Percentiles rank a stretch among this genome's conserved stretches.
Conservation (phyloP, 805 yeast species). For the Candida maltosa region DNA sequence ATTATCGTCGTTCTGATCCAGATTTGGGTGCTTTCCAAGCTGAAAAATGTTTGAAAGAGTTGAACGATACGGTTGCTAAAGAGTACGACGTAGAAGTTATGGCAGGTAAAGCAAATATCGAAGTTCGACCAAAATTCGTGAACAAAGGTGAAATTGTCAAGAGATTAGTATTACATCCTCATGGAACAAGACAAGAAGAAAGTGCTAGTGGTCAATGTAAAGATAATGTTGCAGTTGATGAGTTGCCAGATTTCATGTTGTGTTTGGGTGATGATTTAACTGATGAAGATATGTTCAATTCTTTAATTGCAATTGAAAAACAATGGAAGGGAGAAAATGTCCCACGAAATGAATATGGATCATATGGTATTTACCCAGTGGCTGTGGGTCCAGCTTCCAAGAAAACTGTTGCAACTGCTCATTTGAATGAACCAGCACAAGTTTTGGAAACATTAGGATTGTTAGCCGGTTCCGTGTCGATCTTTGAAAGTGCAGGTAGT, state of each 20-base stretch:
- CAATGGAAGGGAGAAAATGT: conserved; percentile 44
- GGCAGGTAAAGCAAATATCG: conserved; percentile 96
- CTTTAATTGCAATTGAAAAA: conserved; percentile 61
- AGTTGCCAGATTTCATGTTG: conserved; percentile 76
- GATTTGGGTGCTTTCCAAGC: conserved; percentile 90
- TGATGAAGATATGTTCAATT: conserved; percentile 95
- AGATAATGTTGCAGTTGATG: conserved; percentile 32
- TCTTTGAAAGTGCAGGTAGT: conserved; percentile 75
- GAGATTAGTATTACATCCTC: conserved; percentile 63
- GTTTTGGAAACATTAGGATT: conserved; percentile 83
- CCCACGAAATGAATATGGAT: conserved; percentile 44
- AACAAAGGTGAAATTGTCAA: conserved; percentile 96
- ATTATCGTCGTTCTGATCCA: conserved; percentile 91
- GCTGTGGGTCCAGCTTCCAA: conserved; percentile 93
- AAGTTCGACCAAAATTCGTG: conserved; percentile 92
- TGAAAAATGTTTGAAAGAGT: conserved; percentile 54
- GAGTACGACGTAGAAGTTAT: conserved; percentile 87
- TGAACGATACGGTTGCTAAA: conserved; percentile 55
- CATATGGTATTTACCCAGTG: conserved; percentile 73
- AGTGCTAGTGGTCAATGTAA: conserved; percentile 16
- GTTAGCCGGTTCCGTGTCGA: conserved; percentile 71
- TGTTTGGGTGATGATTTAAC: conserved; percentile 96
- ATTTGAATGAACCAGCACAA: conserved; percentile 77
- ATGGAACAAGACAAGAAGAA: conserved; percentile 51
- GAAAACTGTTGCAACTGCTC: conserved; percentile 80